phyloP scores from a whole-genome alignment of 345 rosid species.

The Ceriops zippeliana region DNA sequence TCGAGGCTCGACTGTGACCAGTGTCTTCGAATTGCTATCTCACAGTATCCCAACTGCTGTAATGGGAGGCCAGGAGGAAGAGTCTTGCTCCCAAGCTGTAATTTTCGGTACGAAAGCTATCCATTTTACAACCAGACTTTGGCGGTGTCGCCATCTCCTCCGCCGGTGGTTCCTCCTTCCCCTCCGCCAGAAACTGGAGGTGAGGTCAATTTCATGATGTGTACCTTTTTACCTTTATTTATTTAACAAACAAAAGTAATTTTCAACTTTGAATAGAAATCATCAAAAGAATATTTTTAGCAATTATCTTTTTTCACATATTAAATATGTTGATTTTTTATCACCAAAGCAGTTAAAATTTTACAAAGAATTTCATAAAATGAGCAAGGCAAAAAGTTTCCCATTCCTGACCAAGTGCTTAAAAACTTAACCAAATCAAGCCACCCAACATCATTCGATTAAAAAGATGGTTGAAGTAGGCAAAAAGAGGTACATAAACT shows the following conservation, averaged over 20 bases:
- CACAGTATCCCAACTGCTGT: neutral
- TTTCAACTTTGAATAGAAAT: too few relatives aligned
- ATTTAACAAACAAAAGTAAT: too few relatives aligned
- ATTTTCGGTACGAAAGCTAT: constrained; percentile 28
- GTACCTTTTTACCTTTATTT: neutral
- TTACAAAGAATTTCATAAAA: neutral
- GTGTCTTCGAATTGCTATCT: constrained; percentile 28
- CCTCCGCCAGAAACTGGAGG: neutral
- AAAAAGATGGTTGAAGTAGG: too few relatives aligned
- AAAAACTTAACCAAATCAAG: too few relatives aligned
- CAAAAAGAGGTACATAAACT: too few relatives aligned
- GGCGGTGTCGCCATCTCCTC: neutral
- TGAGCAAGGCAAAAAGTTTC: neutral
- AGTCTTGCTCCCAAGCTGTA: constrained; percentile 34
- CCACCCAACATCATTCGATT: too few relatives aligned
- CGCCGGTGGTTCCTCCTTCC: neutral
- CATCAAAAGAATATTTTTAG: too few relatives aligned
- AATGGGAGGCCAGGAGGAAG: constrained; percentile 31
- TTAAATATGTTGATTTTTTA: too few relatives aligned
- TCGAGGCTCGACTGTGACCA: constrained; percentile 27
- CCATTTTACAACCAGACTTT: constrained; percentile 18
- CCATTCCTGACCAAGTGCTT: too few relatives aligned
- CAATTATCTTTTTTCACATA: too few relatives aligned
- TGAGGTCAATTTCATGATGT: neutral
- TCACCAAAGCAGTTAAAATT: too few relatives aligned